Evolutionary conservation across 202 grass and related monocot species (phyloP), one percentile per base, ranked within the genome.

Genomic region (Sporobolus alterniflorus): DNA sequence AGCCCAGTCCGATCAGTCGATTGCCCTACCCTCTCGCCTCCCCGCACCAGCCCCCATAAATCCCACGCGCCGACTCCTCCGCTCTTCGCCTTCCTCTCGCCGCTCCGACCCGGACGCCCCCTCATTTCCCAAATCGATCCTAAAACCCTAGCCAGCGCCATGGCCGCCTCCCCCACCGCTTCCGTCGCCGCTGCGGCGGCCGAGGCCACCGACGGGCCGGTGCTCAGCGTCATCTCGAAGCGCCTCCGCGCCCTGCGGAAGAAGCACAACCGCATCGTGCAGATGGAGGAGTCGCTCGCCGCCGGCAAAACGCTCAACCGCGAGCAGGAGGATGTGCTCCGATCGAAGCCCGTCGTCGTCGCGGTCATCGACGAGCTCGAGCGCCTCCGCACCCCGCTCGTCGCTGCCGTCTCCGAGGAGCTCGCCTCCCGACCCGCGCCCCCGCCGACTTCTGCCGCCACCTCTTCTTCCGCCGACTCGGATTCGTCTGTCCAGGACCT

Each of bases 301-400:
- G 82, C 77, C 52, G 96, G 96, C 1, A 99, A 89, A 87, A 64
- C 65, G 21, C 91, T 99, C 2, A 96, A 99, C 81, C 88, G 71
- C 54, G 96, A 99, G 85, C 96, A 99, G 82, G 94, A 99, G 86
- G 96, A 96, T 61, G 91, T 99, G 41, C 89, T 99, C 57, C 93
- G 91, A 28, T 96, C 93, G 74, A 99, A 99, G 74, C 70, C 96
- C 48, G 63, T 84, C 40, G 85, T 99, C 69, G 43, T 72, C 25
- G 87, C 91, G 29, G 59, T 86, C 47, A 94, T 98, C 74, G 93
- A 98, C 61, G 96, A 98, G 80, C 85, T 96, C 56, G 93, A 99
- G 87, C 94, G 92, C 65, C 89, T 99, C 70, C 91, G 91, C 79
- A 21, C 77, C 5, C 93, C 93, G 4, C 91, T 99, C 64, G 76